Percentiles rank a stretch among this genome's conserved stretches.
phyloP scores from a whole-genome alignment of 179 eudicot genomes.

The Silene noctiflora region DNA sequence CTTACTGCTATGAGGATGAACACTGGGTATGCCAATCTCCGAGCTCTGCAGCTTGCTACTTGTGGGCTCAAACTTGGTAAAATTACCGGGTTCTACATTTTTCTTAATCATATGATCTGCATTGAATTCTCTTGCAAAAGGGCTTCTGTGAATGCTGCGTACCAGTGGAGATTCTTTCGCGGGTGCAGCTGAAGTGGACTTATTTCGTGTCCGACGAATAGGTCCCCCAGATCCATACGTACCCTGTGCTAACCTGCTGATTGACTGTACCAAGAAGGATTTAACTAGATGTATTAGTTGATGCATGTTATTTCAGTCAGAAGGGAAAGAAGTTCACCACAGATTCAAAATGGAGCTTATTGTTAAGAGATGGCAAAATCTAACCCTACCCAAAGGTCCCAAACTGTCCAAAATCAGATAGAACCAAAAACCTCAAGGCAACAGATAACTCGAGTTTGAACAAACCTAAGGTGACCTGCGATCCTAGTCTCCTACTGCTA shows the following conservation, averaged over 20 bases:
- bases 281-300: conserved; percentile 1
- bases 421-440: no score
- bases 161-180: conserved; percentile 44
- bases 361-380: background rate
- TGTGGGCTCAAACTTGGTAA: conserved; percentile 26
- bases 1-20: conserved; percentile 49
- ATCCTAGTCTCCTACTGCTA: no score
- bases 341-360: background rate
- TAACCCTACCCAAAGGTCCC: background rate
- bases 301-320: background rate
- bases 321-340: background rate
- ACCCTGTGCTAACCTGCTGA: conserved; percentile 33
- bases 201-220: conserved; percentile 54
- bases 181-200: conserved; percentile 50
- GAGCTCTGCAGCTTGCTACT: conserved; percentile 30
- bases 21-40: conserved; percentile 33
- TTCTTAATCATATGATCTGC: conserved; percentile 40
- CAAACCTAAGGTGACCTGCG: no score
- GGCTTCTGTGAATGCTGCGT: conserved; percentile 36
- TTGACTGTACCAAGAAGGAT: conserved; percentile 32
- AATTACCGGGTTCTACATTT: conserved; percentile 35
- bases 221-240: conserved; percentile 74
- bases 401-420: no score
- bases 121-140: conserved; percentile 31
- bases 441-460: no score